Evolutionary conservation across 139 green algal species (phyloP), one percentile per base, ranked within the genome.

Genomic region (Micromonas commoda): DNA sequence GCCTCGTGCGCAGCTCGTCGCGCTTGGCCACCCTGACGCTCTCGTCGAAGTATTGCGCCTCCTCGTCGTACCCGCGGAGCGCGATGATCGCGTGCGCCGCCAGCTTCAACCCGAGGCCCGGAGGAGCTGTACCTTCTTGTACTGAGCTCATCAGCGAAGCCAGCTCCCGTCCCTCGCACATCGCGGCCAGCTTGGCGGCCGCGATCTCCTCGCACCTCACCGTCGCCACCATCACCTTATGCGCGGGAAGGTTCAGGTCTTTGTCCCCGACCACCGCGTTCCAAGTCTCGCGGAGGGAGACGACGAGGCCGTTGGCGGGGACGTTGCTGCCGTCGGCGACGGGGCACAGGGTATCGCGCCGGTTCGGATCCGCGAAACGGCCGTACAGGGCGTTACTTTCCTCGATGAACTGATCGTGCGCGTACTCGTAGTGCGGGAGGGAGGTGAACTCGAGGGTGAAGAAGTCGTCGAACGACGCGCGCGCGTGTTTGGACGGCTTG

Each of bases 171-270:
- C 19, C 60, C 29, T 61, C 71, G 6, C 21, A 31, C 26, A 97
- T 85, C 1, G 78, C 77, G 5, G 61, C 64, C 75, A 95, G 82
- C 84, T 93, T 87, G 23, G 92, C 90, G 19, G 68, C 61, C 34
- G 82, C 77, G 39, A 98, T 94, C 86, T 99, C 90, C 26, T 87
- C 84, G 82, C 95, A 99, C 0, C 95, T 85, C 21, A 98, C 92
- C 71, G 94, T 97, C 75, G 95, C 95, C 51, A 99, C 94, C 95
- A 98, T 99, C 39, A 87, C 72, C 75, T 81, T 94, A 88, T 99
- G 95, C 0, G 95, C 95, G 0, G 95, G 95, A 37, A 99, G 86
- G 79, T 99, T 94, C 66, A 99, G 90, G 86, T 99, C 94, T 81
- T 94, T 96, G 84, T 98, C 93, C 28, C 89, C 86, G 4, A 81